Base-by-base conservation (phyloP, 2,329 filamentous ascomycete genomes). In the Phoma sp. region DNA sequence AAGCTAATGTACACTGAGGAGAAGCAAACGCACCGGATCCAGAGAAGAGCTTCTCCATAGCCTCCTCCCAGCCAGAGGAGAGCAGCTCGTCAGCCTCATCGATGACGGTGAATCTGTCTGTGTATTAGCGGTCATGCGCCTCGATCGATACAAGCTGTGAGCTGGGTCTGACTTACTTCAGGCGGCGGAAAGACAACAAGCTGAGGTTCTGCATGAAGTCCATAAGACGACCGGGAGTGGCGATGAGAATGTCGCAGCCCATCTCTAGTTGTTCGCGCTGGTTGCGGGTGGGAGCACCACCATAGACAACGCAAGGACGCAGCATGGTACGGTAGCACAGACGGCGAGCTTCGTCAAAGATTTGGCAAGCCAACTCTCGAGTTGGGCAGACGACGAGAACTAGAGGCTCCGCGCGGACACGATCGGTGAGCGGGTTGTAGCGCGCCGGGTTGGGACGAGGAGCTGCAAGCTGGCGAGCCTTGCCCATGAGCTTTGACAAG, bases 61-160 rank as follows among this genome's bases (percentile, higher is more conserved):
- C 87, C 0, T 86, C 82, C 35, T 88, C 84, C 91, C 95, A 98
- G 67, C 93, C 90, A 1, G 81, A 72, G 0, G 88, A 82, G 0
- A 99, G 83, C 82, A 99, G 88, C 78, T 99, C 94, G 70, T 99
- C 95, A 0, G 95, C 95, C 72, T 99, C 95, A 57, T 98, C 95
- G 59, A 99, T 61, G 19, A 69, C 60, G 10, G 66, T 69, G 48
- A 67, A 69, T 38, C 64, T 67, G 41, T 13, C 1, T 12, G 22
- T 2, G n/a, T n/a, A 27, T 61, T 19, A 58, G 31, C 36, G 27
- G 17, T 13, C 13, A 6, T 27, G 37, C 17, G 7, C 8, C 7
- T 17, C 7, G 15, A 6, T 21, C 9, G 10, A 10, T 6, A 6
- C 17, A 32, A 37, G 10, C 9, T 25, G 10, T 40, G 51, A 27